A percentile compares a stretch with the other conserved stretches of the same genome.
Evolutionary conservation across 2,329 filamentous ascomycete species (phyloP).

Genomic region (Cladorrhinum sp.): DNA sequence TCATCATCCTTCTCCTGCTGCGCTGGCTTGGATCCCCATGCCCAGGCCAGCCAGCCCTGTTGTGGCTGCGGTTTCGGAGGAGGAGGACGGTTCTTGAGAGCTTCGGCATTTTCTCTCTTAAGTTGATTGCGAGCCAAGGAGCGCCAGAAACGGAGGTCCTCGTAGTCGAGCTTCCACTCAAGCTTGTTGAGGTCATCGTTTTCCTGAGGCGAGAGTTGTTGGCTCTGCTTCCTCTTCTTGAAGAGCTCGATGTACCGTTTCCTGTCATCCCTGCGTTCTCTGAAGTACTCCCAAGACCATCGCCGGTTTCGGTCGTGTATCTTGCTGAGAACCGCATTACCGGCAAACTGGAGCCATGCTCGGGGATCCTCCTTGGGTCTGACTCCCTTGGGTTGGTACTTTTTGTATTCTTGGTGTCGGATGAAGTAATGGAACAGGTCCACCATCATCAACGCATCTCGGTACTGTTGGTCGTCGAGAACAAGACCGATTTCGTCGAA

Average conservation of each 20-base stretch:
- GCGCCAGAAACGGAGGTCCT: constrained; percentile 96
- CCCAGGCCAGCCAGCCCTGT: constrained; percentile 88
- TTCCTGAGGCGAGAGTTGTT: constrained; percentile 69
- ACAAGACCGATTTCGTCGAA: constrained; percentile 98
- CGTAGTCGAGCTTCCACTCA: constrained; percentile 86
- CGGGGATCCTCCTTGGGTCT: constrained; percentile 83
- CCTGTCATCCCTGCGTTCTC: constrained; percentile 86
- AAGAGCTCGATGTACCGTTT: constrained; percentile 88
- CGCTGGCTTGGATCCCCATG: constrained; percentile 74
- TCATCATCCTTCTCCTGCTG: constrained; percentile 52
- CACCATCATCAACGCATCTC: constrained; percentile 95
- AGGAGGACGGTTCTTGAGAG: constrained; percentile 64
- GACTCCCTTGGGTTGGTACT: constrained; percentile 77
- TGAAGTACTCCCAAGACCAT: constrained; percentile 97
- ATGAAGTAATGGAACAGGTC: constrained; percentile 99
- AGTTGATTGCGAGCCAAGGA: constrained; percentile 91
- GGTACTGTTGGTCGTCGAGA: constrained; percentile 96
- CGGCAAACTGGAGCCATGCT: constrained; percentile 91
- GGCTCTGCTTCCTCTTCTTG: constrained; percentile 83
- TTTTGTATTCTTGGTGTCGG: constrained; percentile 95
- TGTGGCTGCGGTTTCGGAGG: constrained; percentile 53
- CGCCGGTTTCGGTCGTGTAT: constrained; percentile 90
- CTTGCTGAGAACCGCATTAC: constrained; percentile 81
- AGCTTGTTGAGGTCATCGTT: constrained; percentile 68
- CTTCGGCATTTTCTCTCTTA: constrained; percentile 87